A percentile compares a stretch with the other conserved stretches of the same genome.
phyloP scores from a whole-genome alignment of 371 early-diverging fungal species.

The Nematocida ausubeli region DNA sequence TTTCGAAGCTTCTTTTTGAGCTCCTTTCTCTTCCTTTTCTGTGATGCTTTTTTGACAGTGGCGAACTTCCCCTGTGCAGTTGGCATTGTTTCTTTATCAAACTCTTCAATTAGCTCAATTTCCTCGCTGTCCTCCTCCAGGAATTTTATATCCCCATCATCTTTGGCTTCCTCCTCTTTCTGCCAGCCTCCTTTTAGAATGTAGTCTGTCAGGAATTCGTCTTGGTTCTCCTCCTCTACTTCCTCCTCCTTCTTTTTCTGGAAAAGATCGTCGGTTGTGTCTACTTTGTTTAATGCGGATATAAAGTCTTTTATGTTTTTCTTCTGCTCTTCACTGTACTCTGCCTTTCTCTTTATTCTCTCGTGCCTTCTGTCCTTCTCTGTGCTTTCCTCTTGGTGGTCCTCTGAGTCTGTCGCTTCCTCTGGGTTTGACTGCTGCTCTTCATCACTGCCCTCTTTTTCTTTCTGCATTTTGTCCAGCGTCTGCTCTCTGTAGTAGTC shows the following conservation, averaged over 20 bases:
- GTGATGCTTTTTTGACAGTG: conserved; percentile 34
- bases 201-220: conserved; percentile 29
- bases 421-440: background rate
- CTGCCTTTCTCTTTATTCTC: background rate
- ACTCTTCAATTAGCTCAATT: conserved; percentile 41
- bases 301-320: conserved; percentile 22
- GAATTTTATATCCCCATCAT: background rate
- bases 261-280: conserved; percentile 9
- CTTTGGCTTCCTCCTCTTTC: background rate
- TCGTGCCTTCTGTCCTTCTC: background rate
- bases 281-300: background rate
- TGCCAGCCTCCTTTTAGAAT: conserved; percentile 43
- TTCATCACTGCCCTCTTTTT: background rate
- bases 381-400: background rate
- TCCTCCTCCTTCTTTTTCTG: background rate
- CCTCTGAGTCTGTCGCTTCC: background rate
- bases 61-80: background rate
- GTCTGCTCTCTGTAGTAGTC: conserved; percentile 40
- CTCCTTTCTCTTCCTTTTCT: conserved; percentile 46
- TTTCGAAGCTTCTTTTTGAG: conserved; percentile 28
- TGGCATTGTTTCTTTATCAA: conserved; percentile 28
- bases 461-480: conserved; percentile 3
- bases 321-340: conserved; percentile 19
- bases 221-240: background rate
- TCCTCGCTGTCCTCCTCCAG: conserved; percentile 52